phyloP scores from a whole-genome alignment of 2,329 filamentous ascomycete genomes.

The Pezicula carpinea region DNA sequence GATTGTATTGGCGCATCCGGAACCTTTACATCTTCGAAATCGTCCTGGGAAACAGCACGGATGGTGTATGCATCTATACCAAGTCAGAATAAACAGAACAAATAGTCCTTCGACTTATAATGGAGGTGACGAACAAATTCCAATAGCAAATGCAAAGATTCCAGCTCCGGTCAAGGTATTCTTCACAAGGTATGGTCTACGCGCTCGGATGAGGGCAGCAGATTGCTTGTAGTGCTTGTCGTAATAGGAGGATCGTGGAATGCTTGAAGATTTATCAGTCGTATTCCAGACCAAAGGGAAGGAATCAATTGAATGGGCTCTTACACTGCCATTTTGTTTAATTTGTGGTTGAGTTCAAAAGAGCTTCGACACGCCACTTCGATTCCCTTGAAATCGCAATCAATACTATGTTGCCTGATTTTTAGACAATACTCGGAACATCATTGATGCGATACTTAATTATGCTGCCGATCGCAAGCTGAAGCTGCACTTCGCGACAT shows the following conservation, averaged over 20 bases:
- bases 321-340: constrained; percentile 25
- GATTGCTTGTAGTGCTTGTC: constrained; percentile 81
- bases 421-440: too few species aligned
- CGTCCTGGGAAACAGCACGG: constrained; percentile 85
- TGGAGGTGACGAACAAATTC: constrained; percentile 69
- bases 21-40: constrained; percentile 92
- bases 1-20: constrained; percentile 49
- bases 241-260: constrained; percentile 81
- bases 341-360: constrained; percentile 1
- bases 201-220: constrained; percentile 83
- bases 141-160: constrained; percentile 70
- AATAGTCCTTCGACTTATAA: background rate
- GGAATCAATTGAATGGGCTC: background rate
- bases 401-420: background rate
- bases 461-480: background rate
- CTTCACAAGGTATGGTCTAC: constrained; percentile 86
- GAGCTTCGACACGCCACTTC: background rate
- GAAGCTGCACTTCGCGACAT: background rate
- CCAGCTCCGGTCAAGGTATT: constrained; percentile 79
- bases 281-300: background rate
- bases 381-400: background rate
- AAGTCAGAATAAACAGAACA: constrained; percentile 28
- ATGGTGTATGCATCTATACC: constrained; percentile 65
- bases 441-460: too few species aligned
- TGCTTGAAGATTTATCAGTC: constrained; percentile 31